Evolutionary conservation across 768 basidiomycete species (phyloP), one percentile per base, ranked within the genome.

Genomic region (Collybia sp.): DNA sequence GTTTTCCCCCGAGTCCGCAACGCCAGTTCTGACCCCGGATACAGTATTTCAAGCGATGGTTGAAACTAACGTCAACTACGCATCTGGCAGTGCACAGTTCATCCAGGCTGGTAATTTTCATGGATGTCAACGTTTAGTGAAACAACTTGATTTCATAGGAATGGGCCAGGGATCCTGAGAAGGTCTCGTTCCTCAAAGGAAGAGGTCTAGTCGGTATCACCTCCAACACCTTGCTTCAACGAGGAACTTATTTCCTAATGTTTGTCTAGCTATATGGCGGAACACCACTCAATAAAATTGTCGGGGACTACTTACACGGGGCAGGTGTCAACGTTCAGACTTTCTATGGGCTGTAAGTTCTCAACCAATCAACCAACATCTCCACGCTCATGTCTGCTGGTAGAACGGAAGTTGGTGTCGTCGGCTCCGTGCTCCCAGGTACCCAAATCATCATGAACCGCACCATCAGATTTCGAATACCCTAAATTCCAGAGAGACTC

Each of bases 281-380:
- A 13, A 47, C 46, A 2, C 50, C 53, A 12, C 43, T 54, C n/a
- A 58, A 60, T 12, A 43, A 58, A 42, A 54, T 57, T 10, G 47
- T 63, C 3, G 71, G 68, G 0, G 59, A 71, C 12, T 41, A 34
- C 15, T 43, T 71, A 9, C 50, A 53, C 5, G 42, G 46, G 12
- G 49, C 60, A 19, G 71, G 69, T 2, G 60, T 71, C 3, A 45
- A 47, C 2, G 32, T 71, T 2, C 19, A 42, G 2, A 54, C 48
- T 5, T 49, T 58, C 16, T 72, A 64, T 42, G 71, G 67, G 1
- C 43, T 54, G 50, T 71, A 31, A 45, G 64, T 56, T 8, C 25
- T 8, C 8, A 4, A 25, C 8, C 4, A 8, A 25, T 25, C 1
- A 19, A 9, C 18, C 31, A 37, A 32, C 18, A 17, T 37, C 18